Percentiles rank a stretch among this genome's conserved stretches.
These are phyloP conservation scores for Euphorbia lathyris DNA, from an alignment of 345 rosid species.

Conservation along the genomic window DNA sequence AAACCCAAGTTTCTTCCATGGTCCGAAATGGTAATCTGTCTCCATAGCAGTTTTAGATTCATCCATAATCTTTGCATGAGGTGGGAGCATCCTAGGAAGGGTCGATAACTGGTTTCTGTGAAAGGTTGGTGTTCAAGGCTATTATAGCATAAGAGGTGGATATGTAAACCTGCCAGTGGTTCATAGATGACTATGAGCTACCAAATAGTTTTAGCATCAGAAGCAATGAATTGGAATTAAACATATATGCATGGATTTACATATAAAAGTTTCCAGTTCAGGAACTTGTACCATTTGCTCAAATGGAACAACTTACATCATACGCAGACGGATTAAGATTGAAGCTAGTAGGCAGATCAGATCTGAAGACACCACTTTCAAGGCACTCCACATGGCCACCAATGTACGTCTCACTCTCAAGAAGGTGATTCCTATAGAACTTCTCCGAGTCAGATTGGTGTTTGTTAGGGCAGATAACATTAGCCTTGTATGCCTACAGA, in stretches of 20 bases:
- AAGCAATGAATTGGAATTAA: background rate
- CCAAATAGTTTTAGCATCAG: background rate
- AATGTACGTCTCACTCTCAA: slow-evolving; percentile 95
- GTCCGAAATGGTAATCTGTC: too few species aligned
- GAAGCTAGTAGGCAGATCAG: slow-evolving; percentile 89
- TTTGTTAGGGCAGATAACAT: slow-evolving; percentile 96
- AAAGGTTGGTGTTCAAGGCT: background rate
- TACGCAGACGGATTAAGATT: slow-evolving; percentile 80
- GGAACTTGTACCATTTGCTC: background rate
- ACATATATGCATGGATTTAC: too few species aligned
- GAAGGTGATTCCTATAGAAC: slow-evolving; percentile 76
- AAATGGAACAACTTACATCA: slow-evolving; percentile 45
- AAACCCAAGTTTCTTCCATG: too few species aligned
- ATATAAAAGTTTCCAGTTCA: background rate
- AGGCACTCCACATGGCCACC: slow-evolving; percentile 99
- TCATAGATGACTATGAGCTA: background rate
- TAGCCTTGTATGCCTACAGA: slow-evolving; percentile 79
- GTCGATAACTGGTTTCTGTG: background rate
- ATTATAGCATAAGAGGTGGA: background rate
- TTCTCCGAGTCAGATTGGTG: slow-evolving; percentile 86
- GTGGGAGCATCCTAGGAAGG: background rate
- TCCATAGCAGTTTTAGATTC: too few species aligned
- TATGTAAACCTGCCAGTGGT: too few species aligned
- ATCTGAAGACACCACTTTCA: slow-evolving; percentile 98
- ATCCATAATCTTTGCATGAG: background rate